These are phyloP conservation scores for Chytriomyces sp. DNA, from an alignment of 192 early-diverging fungal species.

Conservation along the genomic window DNA sequence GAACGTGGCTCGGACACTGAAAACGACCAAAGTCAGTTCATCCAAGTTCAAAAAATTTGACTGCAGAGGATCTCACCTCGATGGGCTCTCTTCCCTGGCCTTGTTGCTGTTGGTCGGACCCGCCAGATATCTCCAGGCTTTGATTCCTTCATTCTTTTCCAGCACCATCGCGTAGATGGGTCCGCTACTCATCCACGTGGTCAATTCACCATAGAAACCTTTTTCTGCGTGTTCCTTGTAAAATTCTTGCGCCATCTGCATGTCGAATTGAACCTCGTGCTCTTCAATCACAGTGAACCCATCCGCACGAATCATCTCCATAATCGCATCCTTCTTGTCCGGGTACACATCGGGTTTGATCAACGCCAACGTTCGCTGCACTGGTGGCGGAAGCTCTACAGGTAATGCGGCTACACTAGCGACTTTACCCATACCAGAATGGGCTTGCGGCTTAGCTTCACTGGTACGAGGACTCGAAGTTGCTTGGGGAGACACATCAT, in stretches of 20 bases:
- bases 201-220: constrained; percentile 45
- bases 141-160: constrained; percentile 59
- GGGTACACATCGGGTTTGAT: constrained; percentile 64
- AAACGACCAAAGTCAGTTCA: not conserved
- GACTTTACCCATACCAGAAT: constrained; percentile 9
- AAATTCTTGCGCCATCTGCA: constrained; percentile 49
- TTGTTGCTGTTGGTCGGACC: constrained; percentile 67
- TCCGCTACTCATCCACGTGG: constrained; percentile 50
- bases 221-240: constrained; percentile 55
- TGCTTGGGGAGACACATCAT: constrained; percentile 34
- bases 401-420: not conserved
- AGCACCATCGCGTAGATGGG: constrained; percentile 65
- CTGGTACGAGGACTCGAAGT: constrained; percentile 20
- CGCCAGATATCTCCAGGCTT: constrained; percentile 59
- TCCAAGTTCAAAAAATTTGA: not conserved
- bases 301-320: constrained; percentile 34
- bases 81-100: constrained; percentile 57
- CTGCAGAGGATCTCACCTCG: constrained; percentile 41
- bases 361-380: constrained; percentile 53
- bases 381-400: not conserved
- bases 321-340: constrained; percentile 52
- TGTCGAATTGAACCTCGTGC: constrained; percentile 37
- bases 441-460: constrained; percentile 24
- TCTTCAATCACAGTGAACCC: constrained; percentile 42
- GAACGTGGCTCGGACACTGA: constrained; percentile 58